Evolutionary conservation across 805 yeast genomes (phyloP).

Genomic region (Isabelozyma rhagii): DNA sequence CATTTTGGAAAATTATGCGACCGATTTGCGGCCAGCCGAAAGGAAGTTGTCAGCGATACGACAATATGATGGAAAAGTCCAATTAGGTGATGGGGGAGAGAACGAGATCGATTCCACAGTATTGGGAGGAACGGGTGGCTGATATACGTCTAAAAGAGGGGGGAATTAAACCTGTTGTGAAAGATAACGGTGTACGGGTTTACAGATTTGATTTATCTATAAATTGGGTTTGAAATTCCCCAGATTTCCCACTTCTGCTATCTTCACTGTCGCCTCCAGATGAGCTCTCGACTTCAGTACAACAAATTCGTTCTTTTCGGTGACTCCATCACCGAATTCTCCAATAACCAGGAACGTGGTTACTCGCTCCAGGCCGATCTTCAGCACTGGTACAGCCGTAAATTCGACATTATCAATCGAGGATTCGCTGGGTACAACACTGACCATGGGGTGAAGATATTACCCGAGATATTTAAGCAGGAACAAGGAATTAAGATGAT

Average conservation of each 20-base stretch:
- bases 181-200: no score
- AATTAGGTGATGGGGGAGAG: no score
- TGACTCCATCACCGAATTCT: constrained; percentile 65
- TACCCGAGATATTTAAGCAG: constrained; percentile 43
- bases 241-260: no score
- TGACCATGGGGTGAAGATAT: constrained; percentile 46
- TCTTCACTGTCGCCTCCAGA: no score
- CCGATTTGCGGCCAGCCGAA: neutral
- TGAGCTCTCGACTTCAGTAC: neutral
- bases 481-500: constrained; percentile 42
- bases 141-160: no score
- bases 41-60: no score
- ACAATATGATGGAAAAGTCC: no score
- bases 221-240: no score
- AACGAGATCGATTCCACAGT: no score
- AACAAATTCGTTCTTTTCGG: constrained; percentile 63
- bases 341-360: constrained; percentile 34
- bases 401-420: constrained; percentile 64
- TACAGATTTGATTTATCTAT: no score
- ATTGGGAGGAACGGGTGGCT: no score
- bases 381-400: constrained; percentile 49
- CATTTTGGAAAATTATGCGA: neutral
- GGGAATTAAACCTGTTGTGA: no score
- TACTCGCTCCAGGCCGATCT: constrained; percentile 54
- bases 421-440: constrained; percentile 80